Conservation (phyloP, 441 rosid species). For the Gossypium schwendimanii region DNA sequence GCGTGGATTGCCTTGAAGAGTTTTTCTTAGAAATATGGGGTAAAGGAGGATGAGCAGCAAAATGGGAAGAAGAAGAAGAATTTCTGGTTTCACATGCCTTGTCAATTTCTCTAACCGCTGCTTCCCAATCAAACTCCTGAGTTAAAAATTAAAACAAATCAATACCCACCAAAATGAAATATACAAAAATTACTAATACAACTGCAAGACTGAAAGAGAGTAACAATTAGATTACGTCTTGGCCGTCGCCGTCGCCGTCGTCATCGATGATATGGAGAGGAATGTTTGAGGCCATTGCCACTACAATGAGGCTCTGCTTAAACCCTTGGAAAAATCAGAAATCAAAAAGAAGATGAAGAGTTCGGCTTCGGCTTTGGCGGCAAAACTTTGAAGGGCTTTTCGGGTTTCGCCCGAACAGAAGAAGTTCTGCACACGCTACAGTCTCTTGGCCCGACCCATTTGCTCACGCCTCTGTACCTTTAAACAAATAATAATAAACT, state of each 20-base stretch:
- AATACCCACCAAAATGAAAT: neutral
- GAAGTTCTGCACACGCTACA: neutral
- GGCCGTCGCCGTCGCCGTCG: constrained; percentile 34
- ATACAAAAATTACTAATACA: neutral
- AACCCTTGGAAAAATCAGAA: neutral
- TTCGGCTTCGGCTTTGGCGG: neutral
- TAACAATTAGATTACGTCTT: constrained; percentile 25
- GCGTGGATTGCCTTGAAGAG: constrained; percentile 54
- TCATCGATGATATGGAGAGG: constrained; percentile 23
- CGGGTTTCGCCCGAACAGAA: neutral
- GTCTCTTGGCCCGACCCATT: neutral
- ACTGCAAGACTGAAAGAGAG: neutral
- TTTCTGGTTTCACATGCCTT: constrained; percentile 42
- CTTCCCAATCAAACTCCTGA: constrained; percentile 89
- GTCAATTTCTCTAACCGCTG: constrained; percentile 78
- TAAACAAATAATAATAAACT: no score
- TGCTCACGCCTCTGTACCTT: no score
- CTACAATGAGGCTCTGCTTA: neutral
- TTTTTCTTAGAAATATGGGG: constrained; percentile 15
- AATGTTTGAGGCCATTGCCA: constrained; percentile 33
- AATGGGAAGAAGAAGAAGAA: constrained; percentile 22
- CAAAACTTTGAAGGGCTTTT: neutral
- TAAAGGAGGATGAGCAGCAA: constrained; percentile 17
- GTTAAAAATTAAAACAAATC: neutral
- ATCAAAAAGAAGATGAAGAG: neutral